phyloP scores from a whole-genome alignment of 768 basidiomycete species.

The Gymnopilus junonius region DNA sequence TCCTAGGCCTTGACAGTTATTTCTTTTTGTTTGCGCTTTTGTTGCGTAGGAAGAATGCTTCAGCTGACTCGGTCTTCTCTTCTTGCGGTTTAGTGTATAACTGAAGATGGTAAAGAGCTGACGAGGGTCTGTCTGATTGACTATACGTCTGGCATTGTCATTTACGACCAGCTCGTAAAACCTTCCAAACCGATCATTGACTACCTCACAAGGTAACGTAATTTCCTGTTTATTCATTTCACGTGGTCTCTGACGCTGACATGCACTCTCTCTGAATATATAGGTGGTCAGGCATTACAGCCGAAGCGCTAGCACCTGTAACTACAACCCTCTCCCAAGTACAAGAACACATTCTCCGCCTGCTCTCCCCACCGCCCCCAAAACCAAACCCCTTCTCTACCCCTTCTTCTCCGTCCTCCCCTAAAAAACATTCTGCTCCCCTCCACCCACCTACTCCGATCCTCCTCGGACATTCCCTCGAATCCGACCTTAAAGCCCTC shows the following conservation, averaged over 20 bases:
- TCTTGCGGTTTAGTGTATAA: constrained; percentile 65
- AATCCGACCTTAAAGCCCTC: constrained; percentile 90
- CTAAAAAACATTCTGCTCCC: constrained; percentile 18
- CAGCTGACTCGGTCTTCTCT: neutral
- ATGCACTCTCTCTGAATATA: neutral
- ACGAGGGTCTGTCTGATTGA: constrained; percentile 88
- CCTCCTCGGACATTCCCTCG: constrained; percentile 93
- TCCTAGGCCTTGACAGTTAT: neutral
- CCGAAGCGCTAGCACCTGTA: constrained; percentile 63
- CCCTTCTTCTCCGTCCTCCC: constrained; percentile 50
- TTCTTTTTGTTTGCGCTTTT: too few species aligned
- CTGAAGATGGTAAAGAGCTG: constrained; percentile 88
- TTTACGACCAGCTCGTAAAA: constrained; percentile 91
- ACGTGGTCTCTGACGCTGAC: neutral
- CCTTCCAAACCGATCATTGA: constrained; percentile 84
- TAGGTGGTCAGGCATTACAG: constrained; percentile 95
- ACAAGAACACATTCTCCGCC: constrained; percentile 67
- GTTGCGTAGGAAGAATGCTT: neutral
- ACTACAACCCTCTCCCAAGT: constrained; percentile 83
- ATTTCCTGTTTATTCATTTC: neutral
- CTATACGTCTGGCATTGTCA: constrained; percentile 65
- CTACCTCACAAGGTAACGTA: constrained; percentile 86
- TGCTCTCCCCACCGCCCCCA: constrained; percentile 55
- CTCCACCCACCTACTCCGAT: constrained; percentile 63
- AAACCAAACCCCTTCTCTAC: constrained; percentile 47